Conservation (phyloP, 2,329 filamentous ascomycete species). For the Hypoxylon sp. region DNA sequence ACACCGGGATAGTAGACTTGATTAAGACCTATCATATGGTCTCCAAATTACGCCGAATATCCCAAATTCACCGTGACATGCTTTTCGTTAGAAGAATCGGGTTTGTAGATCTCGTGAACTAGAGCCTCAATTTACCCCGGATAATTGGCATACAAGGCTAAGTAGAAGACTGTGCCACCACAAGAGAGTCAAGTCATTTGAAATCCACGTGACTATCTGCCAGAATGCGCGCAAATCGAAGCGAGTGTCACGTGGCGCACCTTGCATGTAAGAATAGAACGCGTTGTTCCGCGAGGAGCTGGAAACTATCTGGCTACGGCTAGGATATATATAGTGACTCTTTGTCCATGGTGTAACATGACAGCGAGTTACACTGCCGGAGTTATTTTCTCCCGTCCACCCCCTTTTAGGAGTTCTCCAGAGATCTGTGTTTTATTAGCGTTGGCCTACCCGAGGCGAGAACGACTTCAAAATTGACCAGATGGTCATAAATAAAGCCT, state of each 20-base stretch:
- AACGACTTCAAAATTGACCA: conserved; percentile 17
- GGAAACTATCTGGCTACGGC: no score
- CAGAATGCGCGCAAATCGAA: neutral
- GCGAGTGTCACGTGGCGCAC: no score
- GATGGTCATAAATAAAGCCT: conserved; percentile 33
- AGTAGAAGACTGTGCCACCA: neutral
- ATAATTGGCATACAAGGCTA: neutral
- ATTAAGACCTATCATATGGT: neutral
- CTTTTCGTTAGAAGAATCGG: neutral
- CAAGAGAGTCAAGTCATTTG: no score
- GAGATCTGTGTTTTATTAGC: conserved; percentile 8
- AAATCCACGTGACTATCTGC: no score
- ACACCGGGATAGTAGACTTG: neutral
- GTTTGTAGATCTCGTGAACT: neutral
- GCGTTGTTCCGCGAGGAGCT: no score
- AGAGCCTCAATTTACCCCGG: neutral
- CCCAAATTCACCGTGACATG: conserved; percentile 8
- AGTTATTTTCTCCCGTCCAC: neutral
- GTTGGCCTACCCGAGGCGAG: conserved; percentile 4
- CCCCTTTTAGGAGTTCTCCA: neutral
- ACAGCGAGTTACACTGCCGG: neutral
- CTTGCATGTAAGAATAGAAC: no score
- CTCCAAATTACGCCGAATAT: conserved; percentile 2
- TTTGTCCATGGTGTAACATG: no score
- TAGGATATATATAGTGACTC: no score